Conservation (phyloP, 371 early-diverging fungal genomes). For the Gilbertella persicaria region DNA sequence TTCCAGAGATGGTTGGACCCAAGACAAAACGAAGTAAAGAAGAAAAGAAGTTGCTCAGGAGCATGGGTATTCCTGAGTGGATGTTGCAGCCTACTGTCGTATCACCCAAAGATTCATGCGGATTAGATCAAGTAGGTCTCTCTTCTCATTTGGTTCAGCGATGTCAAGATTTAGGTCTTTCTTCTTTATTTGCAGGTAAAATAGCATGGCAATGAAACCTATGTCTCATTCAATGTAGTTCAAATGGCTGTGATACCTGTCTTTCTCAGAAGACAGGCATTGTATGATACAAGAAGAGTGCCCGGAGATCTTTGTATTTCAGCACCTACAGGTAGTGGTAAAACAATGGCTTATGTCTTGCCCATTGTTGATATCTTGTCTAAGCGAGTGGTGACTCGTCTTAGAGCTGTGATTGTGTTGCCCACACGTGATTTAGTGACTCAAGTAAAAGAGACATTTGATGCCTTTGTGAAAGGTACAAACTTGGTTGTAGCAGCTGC, state of each 20-base stretch:
- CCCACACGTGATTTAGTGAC: constrained; percentile 90
- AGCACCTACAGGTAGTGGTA: constrained; percentile 96
- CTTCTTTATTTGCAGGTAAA: constrained; percentile 77
- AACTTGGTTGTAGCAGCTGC: constrained; percentile 72
- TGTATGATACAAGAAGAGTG: constrained; percentile 53
- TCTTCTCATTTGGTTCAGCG: constrained; percentile 61
- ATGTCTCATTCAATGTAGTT: constrained; percentile 44
- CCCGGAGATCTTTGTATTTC: constrained; percentile 88
- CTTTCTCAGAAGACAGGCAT: constrained; percentile 59
- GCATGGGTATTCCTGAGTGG: constrained; percentile 87
- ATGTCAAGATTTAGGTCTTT: constrained; percentile 64
- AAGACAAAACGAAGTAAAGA: constrained; percentile 38
- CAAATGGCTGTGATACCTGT: constrained; percentile 88
- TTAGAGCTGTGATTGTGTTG: constrained; percentile 85
- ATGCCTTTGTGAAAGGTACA: constrained; percentile 73
- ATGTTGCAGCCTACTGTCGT: constrained; percentile 77
- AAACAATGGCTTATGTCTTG: constrained; percentile 95
- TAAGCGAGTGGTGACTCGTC: constrained; percentile 68
- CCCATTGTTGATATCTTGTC: constrained; percentile 88
- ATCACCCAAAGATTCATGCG: constrained; percentile 56
- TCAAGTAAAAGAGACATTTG: constrained; percentile 87
- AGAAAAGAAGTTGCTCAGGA: constrained; percentile 32
- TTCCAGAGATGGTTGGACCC: constrained; percentile 37
- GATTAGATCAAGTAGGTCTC: constrained; percentile 56
- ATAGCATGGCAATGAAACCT: not conserved